Evolutionary conservation across 441 rosid genomes (phyloP), one percentile per base, ranked within the genome.

Genomic region (Cnidoscolus chayamansa): DNA sequence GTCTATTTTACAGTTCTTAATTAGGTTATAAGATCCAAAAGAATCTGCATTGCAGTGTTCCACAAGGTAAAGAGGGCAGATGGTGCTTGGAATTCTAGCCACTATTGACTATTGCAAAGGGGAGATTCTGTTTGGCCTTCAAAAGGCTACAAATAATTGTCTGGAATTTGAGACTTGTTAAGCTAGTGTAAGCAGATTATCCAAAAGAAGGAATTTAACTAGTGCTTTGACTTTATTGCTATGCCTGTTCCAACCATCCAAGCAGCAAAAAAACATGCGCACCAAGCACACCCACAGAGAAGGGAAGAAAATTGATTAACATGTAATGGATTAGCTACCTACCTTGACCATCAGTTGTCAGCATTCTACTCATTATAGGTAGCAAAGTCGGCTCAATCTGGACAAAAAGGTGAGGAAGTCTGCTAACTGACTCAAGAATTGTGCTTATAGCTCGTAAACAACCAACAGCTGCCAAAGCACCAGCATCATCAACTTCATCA

Each of bases 321-420:
- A 12, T 48, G 20, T 10, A 12, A 32, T 32, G 54, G 32, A 48
- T 45, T n/a, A 67, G 72, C 77, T 56, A 59, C 79, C 75, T 72
- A 93, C 99, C 99, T 86, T 91, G 96, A 71, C 98, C 99, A 82
- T 91, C 99, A 30, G 99, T 90, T 74, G 98, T 93, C 88, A 93
- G 76, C 99, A 93, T 96, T 82, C 87, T 90, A 71, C 86, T 94
- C 99, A 91, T 96, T 78, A 96, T 91, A 54, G 98, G 99, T 71
- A 96, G 94, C 85, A 96, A 77, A 40, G 89, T 94, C 50, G 99
- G 97, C 85, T 96, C 99, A 73, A 96, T 72, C 81, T 93, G 96
- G 71, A 88, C 90, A 85, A 90, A 96, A 65, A 96, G 97, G 69
- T 93, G 90, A 73, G 98, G 97, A 68, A 96, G 94, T 79, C 96